phyloP scores from a whole-genome alignment of 495 filamentous ascomycete species.

The Margaritispora aquatica region DNA sequence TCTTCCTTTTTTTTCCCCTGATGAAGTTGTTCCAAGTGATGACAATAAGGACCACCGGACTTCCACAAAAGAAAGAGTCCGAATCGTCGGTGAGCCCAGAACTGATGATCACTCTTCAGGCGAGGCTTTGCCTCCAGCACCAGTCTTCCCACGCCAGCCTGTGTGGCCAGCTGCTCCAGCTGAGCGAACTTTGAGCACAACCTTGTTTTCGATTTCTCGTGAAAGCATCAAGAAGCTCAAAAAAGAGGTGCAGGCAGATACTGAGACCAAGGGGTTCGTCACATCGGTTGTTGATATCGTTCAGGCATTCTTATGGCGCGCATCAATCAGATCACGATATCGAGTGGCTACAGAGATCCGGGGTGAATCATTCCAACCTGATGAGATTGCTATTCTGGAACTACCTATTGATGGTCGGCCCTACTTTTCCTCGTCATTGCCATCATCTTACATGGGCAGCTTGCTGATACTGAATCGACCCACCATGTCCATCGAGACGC shows the following conservation, averaged over 20 bases:
- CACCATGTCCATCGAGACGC: constrained; percentile 23
- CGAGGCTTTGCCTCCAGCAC: too few relatives aligned
- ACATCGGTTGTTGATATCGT: constrained; percentile 26
- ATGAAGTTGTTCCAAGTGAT: not conserved
- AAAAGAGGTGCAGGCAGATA: constrained; percentile 21
- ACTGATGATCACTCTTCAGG: too few relatives aligned
- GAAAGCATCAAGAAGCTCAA: constrained; percentile 22
- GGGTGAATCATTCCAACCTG: constrained; percentile 18
- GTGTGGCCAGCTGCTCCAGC: constrained; percentile 23
- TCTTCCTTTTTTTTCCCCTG: constrained; percentile 19
- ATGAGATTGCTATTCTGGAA: constrained; percentile 30
- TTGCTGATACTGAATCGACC: constrained; percentile 25
- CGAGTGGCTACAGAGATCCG: constrained; percentile 26
- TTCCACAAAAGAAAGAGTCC: too few relatives aligned
- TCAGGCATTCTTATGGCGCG: constrained; percentile 31
- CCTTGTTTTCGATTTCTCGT: constrained; percentile 22
- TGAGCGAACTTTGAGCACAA: constrained; percentile 20
- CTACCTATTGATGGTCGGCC: constrained; percentile 28
- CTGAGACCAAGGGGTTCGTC: constrained; percentile 14
- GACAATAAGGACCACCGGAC: not conserved
- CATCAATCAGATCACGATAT: constrained; percentile 28
- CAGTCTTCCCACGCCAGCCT: constrained; percentile 18
- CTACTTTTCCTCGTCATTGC: constrained; percentile 28
- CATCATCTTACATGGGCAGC: constrained; percentile 31
- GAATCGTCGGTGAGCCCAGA: too few relatives aligned